Conservation (phyloP, 2,329 filamentous ascomycete species). For the Aspergillus fructus region DNA sequence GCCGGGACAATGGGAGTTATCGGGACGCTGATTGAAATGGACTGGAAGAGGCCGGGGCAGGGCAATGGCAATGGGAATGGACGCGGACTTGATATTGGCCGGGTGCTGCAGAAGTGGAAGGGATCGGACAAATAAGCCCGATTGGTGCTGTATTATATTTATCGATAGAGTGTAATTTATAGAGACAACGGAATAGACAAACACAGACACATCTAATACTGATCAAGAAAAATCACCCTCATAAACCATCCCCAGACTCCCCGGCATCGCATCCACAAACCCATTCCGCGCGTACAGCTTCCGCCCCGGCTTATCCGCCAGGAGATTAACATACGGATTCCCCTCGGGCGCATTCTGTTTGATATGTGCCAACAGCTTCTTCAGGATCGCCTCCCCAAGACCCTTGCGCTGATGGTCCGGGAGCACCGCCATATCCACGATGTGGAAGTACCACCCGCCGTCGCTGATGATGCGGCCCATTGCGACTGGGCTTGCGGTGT, state of each 20-base stretch:
- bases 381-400: constrained; percentile 48
- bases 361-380: constrained; percentile 44
- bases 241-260: constrained; percentile 40
- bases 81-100: no score
- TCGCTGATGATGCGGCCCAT: constrained; percentile 56
- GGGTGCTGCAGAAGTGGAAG: no score
- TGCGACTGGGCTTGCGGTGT: constrained; percentile 29
- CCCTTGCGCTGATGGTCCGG: constrained; percentile 51
- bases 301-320: constrained; percentile 48
- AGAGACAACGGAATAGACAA: no score
- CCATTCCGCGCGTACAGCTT: constrained; percentile 49
- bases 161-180: no score
- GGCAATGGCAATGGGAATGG: no score
- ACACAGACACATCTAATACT: no score
- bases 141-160: no score
- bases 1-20: constrained; percentile 14
- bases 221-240: not conserved
- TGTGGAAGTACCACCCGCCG: constrained; percentile 52
- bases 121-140: no score
- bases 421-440: constrained; percentile 53
- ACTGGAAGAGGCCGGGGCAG: not conserved
- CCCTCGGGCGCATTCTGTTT: constrained; percentile 38
- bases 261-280: constrained; percentile 43
- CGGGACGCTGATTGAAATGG: constrained; percentile 12
- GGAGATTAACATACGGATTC: constrained; percentile 45